phyloP scores from a whole-genome alignment of 2,329 filamentous ascomycete genomes.

The Dactylonectria macrodidyma region DNA sequence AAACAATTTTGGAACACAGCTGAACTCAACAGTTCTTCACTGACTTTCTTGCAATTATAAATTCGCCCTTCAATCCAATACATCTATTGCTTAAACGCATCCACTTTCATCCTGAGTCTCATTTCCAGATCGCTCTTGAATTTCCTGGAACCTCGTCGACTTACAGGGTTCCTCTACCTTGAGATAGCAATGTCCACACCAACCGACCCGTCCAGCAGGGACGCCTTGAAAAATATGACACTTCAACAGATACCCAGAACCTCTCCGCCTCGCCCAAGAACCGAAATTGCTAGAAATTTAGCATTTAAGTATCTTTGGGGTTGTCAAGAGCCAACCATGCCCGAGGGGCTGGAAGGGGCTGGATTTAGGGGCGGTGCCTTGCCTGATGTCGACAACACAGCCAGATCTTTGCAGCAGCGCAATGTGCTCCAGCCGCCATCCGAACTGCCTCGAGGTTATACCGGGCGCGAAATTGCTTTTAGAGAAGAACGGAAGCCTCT shows the following conservation, averaged over 20 bases:
- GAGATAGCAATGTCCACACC: too few species aligned
- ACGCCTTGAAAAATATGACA: too few species aligned
- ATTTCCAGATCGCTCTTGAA: too few species aligned
- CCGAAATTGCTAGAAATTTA: fast-evolving
- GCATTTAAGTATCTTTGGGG: background rate
- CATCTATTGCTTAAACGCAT: too few species aligned
- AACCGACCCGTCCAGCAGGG: too few species aligned
- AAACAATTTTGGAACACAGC: too few species aligned
- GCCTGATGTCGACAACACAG: background rate
- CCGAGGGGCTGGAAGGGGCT: background rate
- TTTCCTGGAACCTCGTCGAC: too few species aligned
- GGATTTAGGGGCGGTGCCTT: background rate
- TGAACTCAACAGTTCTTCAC: too few species aligned
- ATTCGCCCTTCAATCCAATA: too few species aligned
- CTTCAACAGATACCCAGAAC: background rate
- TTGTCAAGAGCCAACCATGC: background rate
- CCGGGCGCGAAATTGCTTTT: slow-evolving; percentile 6
- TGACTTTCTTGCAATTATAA: too few species aligned
- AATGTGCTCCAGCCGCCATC: background rate
- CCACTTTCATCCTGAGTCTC: too few species aligned
- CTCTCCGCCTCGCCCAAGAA: background rate
- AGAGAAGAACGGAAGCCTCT: background rate
- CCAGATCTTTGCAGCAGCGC: background rate
- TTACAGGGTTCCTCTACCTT: too few species aligned
- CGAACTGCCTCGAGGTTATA: background rate